Conservation (phyloP, 2,329 filamentous ascomycete species). For the Sphaerulina vaccinii region DNA sequence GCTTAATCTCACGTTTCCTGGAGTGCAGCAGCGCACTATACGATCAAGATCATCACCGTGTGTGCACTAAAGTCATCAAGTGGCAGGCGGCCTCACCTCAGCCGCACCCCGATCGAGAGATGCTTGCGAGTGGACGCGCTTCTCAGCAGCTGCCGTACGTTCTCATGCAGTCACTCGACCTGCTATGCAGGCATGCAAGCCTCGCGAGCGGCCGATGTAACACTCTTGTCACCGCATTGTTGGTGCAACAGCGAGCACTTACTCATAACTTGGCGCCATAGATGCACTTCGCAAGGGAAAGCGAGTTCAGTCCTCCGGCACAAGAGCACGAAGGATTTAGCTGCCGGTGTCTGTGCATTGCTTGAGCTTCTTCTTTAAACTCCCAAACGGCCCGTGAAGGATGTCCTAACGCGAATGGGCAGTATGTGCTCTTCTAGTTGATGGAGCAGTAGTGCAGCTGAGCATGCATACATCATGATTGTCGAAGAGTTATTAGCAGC, state of each 20-base stretch:
- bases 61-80: not conserved
- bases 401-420: constrained; percentile 3
- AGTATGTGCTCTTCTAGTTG: constrained; percentile 7
- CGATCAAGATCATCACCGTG: not conserved
- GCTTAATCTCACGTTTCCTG: too few relatives aligned
- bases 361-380: constrained; percentile 1
- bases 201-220: constrained; percentile 1
- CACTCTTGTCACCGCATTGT: not conserved
- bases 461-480: not conserved
- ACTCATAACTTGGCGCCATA: not conserved
- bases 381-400: constrained; percentile 5
- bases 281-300: too few relatives aligned
- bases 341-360: constrained; percentile 1
- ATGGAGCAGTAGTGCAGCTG: not conserved
- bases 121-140: not conserved
- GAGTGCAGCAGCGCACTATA: not conserved
- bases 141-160: not conserved
- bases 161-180: constrained; percentile 2
- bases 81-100: not conserved
- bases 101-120: not conserved
- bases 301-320: constrained; percentile 3
- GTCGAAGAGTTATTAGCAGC: constrained; percentile 3
- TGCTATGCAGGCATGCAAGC: not conserved
- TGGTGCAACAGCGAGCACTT: constrained; percentile 8
- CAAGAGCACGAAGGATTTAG: constrained; percentile 8